Evolutionary conservation across 495 filamentous ascomycete species (phyloP).

Genomic region (Aspergillus panamensis): DNA sequence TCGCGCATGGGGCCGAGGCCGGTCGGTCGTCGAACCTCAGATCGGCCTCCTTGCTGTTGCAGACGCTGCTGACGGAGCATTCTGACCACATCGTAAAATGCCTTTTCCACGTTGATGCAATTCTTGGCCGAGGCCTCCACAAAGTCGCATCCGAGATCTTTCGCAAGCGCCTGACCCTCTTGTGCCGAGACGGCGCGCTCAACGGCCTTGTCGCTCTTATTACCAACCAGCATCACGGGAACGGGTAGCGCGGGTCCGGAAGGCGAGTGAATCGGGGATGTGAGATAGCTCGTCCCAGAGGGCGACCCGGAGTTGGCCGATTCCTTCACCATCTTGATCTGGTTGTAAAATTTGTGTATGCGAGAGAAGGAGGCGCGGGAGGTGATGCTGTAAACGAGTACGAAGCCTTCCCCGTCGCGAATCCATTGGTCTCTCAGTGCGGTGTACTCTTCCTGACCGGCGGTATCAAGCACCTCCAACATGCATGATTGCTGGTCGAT

Average conservation of each 20-base stretch:
- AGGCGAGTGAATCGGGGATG: conserved; percentile 67
- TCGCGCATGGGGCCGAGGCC: conserved; percentile 39
- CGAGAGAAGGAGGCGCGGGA: conserved; percentile 91
- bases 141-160: conserved; percentile 92
- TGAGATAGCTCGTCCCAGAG: conserved; percentile 52
- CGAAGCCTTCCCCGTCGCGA: conserved; percentile 93
- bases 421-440: conserved; percentile 98
- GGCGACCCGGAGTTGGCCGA: conserved; percentile 73
- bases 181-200: conserved; percentile 96
- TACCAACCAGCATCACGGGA: conserved; percentile 96
- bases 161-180: conserved; percentile 87
- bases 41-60: conserved; percentile 39
- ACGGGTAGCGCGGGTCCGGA: conserved; percentile 60
- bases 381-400: conserved; percentile 97
- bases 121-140: conserved; percentile 99
- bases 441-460: conserved; percentile 99
- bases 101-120: conserved; percentile 98
- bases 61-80: conserved; percentile 80
- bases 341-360: conserved; percentile 92
- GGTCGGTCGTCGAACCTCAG: conserved; percentile 38
- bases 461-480: conserved; percentile 97
- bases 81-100: conserved; percentile 96
- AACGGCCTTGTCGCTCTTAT: conserved; percentile 94
- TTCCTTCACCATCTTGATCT: conserved; percentile 97
- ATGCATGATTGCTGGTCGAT: conserved; percentile 97